These are phyloP conservation scores for Zygosaccharomyces gambellarensis DNA, from an alignment of 805 yeast species.

Conservation along the genomic window DNA sequence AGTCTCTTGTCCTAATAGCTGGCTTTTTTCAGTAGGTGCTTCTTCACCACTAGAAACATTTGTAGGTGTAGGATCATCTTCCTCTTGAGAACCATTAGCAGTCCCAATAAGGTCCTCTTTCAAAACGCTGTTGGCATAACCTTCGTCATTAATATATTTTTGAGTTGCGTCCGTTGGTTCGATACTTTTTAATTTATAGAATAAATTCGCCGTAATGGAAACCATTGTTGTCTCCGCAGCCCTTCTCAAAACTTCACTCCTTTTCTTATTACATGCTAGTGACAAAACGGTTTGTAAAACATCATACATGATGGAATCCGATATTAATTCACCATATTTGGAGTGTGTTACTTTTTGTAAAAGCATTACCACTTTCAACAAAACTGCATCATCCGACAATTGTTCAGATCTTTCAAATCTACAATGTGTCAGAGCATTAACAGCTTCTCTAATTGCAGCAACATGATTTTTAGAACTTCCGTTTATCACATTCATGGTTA, in stretches of 20 bases:
- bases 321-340: constrained; percentile 57
- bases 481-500: constrained; percentile 64
- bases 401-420: constrained; percentile 94
- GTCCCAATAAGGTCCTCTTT: constrained; percentile 49
- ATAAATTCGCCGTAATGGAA: constrained; percentile 63
- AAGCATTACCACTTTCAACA: constrained; percentile 73
- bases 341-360: constrained; percentile 64
- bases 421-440: constrained; percentile 77
- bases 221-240: constrained; percentile 83
- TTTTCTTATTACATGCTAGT: constrained; percentile 84
- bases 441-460: constrained; percentile 42
- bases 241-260: constrained; percentile 82
- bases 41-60: background rate
- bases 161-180: constrained; percentile 40
- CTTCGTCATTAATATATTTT: constrained; percentile 44
- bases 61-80: constrained; percentile 1
- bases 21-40: background rate
- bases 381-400: constrained; percentile 83
- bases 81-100: constrained; percentile 21
- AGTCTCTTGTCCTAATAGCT: background rate
- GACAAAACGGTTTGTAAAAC: constrained; percentile 87
- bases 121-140: constrained; percentile 44
- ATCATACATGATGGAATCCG: constrained; percentile 81
- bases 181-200: constrained; percentile 52
- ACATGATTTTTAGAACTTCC: constrained; percentile 55